A percentile compares a stretch with the other conserved stretches of the same genome.
These are phyloP conservation scores for Globisporangium megalacanthum DNA, from an alignment of 352 stramenopile genomes.

Conservation along the genomic window DNA sequence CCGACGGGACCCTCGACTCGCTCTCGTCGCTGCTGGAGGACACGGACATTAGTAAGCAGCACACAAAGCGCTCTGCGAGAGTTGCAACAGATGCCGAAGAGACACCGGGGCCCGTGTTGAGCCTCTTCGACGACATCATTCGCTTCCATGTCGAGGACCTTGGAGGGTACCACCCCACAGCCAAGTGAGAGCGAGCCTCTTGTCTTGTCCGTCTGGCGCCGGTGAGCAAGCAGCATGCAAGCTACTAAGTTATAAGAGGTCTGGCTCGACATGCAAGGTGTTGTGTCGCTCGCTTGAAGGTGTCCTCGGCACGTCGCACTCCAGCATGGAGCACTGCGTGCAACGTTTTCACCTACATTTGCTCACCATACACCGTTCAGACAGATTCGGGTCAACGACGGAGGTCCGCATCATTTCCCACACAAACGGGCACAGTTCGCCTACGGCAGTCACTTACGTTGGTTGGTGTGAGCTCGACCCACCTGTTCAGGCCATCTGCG, in stretches of 20 bases:
- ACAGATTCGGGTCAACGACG: too few species aligned
- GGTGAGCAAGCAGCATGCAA: neutral
- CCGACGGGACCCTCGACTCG: constrained; percentile 25
- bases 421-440: too few species aligned
- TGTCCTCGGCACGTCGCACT: too few species aligned
- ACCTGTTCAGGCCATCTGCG: neutral
- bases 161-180: constrained; percentile 10
- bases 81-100: neutral
- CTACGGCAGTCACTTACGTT: neutral
- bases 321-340: too few species aligned
- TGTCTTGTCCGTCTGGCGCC: too few species aligned
- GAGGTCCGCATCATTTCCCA: too few species aligned
- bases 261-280: too few species aligned
- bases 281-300: too few species aligned
- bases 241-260: constrained; percentile 3
- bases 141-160: constrained; percentile 37
- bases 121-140: constrained; percentile 36
- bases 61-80: neutral
- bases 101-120: constrained; percentile 6
- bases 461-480: neutral
- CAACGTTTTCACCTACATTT: too few species aligned
- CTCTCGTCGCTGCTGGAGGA: constrained; percentile 26
- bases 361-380: too few species aligned
- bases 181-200: neutral
- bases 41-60: constrained; percentile 17